phyloP scores from a whole-genome alignment of 1,284 basidiomycete genomes.

The Cutaneotrichosporon cavernicola region DNA sequence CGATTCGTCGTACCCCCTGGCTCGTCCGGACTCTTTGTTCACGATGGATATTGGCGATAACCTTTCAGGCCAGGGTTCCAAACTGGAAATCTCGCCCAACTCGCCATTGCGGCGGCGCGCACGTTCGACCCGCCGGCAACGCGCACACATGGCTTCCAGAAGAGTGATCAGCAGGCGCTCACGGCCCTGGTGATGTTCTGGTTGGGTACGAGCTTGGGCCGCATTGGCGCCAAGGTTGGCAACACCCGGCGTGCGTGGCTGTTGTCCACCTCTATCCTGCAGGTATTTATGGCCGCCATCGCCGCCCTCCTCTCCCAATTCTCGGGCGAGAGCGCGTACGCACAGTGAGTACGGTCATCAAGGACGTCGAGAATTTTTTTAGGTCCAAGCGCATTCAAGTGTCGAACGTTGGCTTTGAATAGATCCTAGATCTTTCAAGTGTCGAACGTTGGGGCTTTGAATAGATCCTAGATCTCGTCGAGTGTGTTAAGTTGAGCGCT shows the following conservation, averaged over 20 bases:
- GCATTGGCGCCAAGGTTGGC: constrained; percentile 60
- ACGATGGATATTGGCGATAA: neutral
- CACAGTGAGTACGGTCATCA: constrained; percentile 53
- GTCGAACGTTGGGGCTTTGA: too few relatives aligned
- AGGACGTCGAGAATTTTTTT: neutral
- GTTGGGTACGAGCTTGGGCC: constrained; percentile 51
- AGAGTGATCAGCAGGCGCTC: constrained; percentile 76
- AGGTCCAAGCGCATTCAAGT: neutral
- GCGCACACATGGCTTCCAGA: constrained; percentile 64
- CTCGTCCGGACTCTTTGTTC: neutral
- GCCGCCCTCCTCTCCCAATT: constrained; percentile 64
- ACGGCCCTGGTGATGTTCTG: constrained; percentile 71
- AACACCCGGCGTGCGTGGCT: constrained; percentile 73
- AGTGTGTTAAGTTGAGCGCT: too few relatives aligned
- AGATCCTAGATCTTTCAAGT: too few relatives aligned
- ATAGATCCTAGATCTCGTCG: too few relatives aligned
- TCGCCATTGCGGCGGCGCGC: constrained; percentile 63
- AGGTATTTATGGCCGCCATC: constrained; percentile 70
- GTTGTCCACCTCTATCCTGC: constrained; percentile 65
- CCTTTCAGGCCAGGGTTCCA: constrained; percentile 23
- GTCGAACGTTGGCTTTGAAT: too few relatives aligned
- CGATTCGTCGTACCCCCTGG: neutral
- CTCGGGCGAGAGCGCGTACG: constrained; percentile 58
- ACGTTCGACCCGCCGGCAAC: constrained; percentile 60
- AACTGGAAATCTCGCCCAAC: constrained; percentile 57